Conservation (phyloP, 495 filamentous ascomycete species). For the Lasiosphaeria miniovina region DNA sequence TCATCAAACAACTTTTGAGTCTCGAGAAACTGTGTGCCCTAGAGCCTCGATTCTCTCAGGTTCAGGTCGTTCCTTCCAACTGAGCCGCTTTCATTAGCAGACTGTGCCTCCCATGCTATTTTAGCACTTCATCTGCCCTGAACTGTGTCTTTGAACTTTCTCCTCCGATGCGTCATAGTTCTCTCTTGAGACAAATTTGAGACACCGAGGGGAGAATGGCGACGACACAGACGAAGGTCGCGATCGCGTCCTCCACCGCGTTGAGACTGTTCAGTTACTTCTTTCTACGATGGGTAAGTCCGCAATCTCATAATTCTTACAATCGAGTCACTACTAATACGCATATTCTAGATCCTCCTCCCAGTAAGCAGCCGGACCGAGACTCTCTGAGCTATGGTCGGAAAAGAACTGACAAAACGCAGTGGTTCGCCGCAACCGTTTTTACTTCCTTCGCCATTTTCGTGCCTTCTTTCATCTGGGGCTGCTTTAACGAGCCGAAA, state of each 20-base stretch:
- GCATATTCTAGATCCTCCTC: conserved; percentile 17
- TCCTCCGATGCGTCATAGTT: too few species aligned
- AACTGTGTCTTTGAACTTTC: too few species aligned
- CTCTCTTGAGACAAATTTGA: too few species aligned
- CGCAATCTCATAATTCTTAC: neutral
- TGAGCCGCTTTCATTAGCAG: too few species aligned
- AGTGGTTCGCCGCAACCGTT: conserved; percentile 63
- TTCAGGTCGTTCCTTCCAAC: too few species aligned
- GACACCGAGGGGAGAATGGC: conserved; percentile 14
- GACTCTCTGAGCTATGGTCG: neutral
- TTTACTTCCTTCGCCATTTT: conserved; percentile 73
- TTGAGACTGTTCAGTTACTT: conserved; percentile 63
- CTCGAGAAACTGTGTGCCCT: too few species aligned
- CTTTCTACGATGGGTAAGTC: conserved; percentile 83
- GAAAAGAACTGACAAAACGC: conserved; percentile 15
- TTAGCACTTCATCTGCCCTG: too few species aligned
- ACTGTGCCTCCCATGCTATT: too few species aligned
- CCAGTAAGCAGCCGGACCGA: conserved; percentile 33
- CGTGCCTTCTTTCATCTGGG: conserved; percentile 61
- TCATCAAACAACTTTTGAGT: too few species aligned
- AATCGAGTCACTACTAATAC: conserved; percentile 14
- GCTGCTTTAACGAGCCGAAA: conserved; percentile 53
- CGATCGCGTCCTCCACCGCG: conserved; percentile 47
- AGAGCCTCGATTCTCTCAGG: too few species aligned
- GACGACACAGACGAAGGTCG: conserved; percentile 28